These are phyloP conservation scores for Vaccinium darrowii DNA, from an alignment of 148 eudicot species.

Conservation along the genomic window DNA sequence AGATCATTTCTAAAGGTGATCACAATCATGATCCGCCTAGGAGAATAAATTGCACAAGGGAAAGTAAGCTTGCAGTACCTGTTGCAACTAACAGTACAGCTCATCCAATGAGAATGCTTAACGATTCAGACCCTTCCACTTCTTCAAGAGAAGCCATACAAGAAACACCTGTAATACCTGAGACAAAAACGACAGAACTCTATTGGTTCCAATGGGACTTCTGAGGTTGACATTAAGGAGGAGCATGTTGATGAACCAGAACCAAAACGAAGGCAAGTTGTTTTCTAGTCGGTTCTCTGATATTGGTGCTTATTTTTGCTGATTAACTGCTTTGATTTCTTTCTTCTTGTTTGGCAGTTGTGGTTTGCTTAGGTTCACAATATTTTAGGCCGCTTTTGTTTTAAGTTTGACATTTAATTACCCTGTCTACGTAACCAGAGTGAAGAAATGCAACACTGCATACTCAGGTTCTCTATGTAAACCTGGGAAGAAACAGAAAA, in stretches of 20 bases:
- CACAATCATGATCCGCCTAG: slow-evolving; percentile 81
- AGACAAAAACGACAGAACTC: slow-evolving; percentile 24
- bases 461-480: slow-evolving; percentile 38
- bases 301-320: slow-evolving; percentile 1
- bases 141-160: slow-evolving; percentile 29
- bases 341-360: not conserved
- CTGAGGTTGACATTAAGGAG: slow-evolving; percentile 35
- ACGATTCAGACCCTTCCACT: slow-evolving; percentile 28
- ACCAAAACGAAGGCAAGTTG: slow-evolving; percentile 53
- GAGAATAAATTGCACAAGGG: slow-evolving; percentile 34
- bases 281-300: slow-evolving; percentile 9
- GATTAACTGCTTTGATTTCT: not conserved
- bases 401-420: not conserved
- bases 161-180: slow-evolving; percentile 15
- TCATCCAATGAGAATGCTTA: slow-evolving; percentile 22
- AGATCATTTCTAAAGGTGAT: slow-evolving; percentile 56
- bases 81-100: slow-evolving; percentile 18
- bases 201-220: slow-evolving; percentile 31
- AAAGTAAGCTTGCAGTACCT: slow-evolving; percentile 34
- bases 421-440: slow-evolving; percentile 35
- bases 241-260: slow-evolving; percentile 47
- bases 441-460: slow-evolving; percentile 48
- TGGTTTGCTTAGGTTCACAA: not conserved
- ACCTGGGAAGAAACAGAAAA: slow-evolving; percentile 66
- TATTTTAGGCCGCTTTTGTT: not conserved